Base-by-base conservation (phyloP, 345 rosid genomes). In the Aethionema arabicum region DNA sequence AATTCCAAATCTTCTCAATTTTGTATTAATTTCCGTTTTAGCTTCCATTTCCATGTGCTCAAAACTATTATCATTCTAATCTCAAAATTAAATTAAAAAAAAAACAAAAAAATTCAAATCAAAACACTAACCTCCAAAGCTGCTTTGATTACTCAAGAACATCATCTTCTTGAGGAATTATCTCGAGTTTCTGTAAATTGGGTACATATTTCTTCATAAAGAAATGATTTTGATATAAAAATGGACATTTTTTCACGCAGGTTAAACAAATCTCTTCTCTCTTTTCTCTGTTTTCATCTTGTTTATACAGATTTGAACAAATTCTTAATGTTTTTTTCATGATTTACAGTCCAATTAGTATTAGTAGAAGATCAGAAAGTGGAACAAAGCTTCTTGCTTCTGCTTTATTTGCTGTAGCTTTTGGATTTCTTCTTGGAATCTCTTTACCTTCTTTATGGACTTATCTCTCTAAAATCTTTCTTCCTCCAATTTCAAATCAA, bases 341-440 rank as follows among this genome's bases (percentile, higher is more conserved):
- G 63, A 59, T 1, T 57, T 32, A 61, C 63, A 69, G 63, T 7
- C 68, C 74, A 62, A 54, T 4, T 29, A 10, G 13, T 31, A 61
- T 56, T 64, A 57, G 64, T 70, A 86, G 70, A 73, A 88, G 88
- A 68, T 76, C 87, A 63, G 85, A 76, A 52, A 95, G 88, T 59
- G 69, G 74, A 39, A 82, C 76, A 85, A 85, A 86, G 83, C 78
- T 83, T 56, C 57, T 79, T 62, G 73, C 86, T 29, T 74, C 83
- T 41, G 73, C 83, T 14, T 79, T 86, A 63, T 15, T 82, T 35
- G 91, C 90, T 76, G 65, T 83, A 38, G 79, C 73, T 74, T 77
- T 85, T 73, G 98, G 98, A 61, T 83, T 86, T 77, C 72, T 82
- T 5, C 67, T 91, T 60, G 98, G 98, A 39, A 65, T 79, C 45